phyloP scores from a whole-genome alignment of 257 asterid genomes.

The Nyctanthes arbortristis region DNA sequence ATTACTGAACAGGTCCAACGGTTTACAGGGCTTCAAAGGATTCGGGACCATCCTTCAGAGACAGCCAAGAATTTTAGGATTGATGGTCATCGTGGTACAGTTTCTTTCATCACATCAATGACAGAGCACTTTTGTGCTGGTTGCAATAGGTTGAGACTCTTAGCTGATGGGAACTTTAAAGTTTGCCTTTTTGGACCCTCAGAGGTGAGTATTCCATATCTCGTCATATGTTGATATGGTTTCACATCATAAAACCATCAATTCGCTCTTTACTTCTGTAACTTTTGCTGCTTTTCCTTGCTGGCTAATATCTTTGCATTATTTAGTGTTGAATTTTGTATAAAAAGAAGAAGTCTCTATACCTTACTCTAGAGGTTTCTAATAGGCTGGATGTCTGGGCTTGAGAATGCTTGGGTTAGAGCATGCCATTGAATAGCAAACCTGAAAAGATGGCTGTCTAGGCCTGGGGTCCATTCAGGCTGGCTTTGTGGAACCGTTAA shows the following conservation, averaged over 20 bases:
- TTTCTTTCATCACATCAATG: conserved; percentile 97
- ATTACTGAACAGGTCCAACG: conserved; percentile 67
- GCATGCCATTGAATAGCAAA: background rate
- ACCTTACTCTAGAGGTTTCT: background rate
- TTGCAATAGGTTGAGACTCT: conserved; percentile 87
- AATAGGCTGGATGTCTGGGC: background rate
- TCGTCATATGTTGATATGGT: conserved; percentile 1
- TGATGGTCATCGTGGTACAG: conserved; percentile 82
- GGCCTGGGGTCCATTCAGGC: background rate
- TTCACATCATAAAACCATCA: background rate
- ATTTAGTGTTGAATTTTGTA: background rate
- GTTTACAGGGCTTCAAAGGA: conserved; percentile 70
- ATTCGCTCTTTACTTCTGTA: background rate
- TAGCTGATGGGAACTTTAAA: conserved; percentile 97
- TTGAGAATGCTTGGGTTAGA: background rate
- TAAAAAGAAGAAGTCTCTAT: background rate
- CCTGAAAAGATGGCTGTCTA: background rate
- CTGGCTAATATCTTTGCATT: background rate
- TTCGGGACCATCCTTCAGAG: conserved; percentile 83
- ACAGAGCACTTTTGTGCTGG: conserved; percentile 98
- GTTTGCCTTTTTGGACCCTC: conserved; percentile 99
- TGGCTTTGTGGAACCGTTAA: background rate
- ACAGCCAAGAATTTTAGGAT: conserved; percentile 92
- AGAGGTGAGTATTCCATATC: conserved; percentile 53
- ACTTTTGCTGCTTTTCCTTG: background rate